Evolutionary conservation across 1,284 basidiomycete species (phyloP).

Genomic region (Marasmius tenuissimus): DNA sequence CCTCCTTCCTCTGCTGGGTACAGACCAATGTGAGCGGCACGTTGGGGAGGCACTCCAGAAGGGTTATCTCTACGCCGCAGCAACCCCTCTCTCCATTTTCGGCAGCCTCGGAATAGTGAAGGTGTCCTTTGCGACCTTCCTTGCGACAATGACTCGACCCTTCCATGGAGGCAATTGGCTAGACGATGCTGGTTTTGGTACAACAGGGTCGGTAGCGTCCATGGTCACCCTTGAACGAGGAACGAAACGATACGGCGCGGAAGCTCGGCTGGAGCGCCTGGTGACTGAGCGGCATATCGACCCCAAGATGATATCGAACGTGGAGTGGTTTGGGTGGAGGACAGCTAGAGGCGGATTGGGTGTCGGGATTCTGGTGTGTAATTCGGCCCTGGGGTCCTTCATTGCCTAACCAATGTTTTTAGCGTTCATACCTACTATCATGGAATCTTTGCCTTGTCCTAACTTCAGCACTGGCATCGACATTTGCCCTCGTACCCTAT

Average conservation of each 20-base stretch:
- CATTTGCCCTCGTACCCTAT: neutral
- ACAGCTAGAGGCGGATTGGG: neutral
- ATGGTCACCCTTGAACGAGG: neutral
- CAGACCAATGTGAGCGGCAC: constrained; percentile 15
- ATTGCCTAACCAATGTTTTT: neutral
- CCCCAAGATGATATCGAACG: neutral
- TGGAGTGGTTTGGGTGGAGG: neutral
- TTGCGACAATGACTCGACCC: neutral
- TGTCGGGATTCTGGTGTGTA: neutral
- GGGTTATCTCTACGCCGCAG: neutral
- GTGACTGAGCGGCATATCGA: neutral
- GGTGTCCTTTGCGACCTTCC: neutral
- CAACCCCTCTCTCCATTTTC: neutral
- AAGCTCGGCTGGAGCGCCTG: neutral
- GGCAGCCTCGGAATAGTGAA: constrained; percentile 3
- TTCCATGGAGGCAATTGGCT: neutral
- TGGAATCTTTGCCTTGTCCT: neutral
- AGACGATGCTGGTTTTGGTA: neutral
- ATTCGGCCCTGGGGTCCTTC: no score
- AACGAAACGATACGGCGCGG: neutral
- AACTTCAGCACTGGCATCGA: neutral
- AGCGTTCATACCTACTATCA: neutral
- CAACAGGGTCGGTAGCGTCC: neutral
- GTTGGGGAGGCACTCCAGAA: constrained; percentile 6
- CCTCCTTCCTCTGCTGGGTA: constrained; percentile 17